Conservation (phyloP, 1,139 yeast genomes). For the Protomyces gravidus region DNA sequence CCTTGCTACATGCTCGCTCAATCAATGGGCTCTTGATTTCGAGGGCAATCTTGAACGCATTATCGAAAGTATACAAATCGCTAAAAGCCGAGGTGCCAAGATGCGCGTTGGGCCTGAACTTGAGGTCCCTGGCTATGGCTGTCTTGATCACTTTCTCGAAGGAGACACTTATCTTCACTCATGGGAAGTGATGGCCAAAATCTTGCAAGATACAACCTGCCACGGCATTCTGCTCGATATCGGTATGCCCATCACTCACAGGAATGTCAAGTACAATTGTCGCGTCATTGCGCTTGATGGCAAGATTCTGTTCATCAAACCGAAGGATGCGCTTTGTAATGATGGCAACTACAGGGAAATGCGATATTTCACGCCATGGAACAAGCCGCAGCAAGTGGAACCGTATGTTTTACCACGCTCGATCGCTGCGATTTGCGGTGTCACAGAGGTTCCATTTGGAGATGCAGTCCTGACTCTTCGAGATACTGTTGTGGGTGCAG, state of each 20-base stretch:
- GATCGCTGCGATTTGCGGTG: conserved; percentile 57
- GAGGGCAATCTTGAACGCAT: conserved; percentile 95
- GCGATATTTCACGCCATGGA: conserved; percentile 96
- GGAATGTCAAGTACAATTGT: conserved; percentile 85
- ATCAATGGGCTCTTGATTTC: conserved; percentile 98
- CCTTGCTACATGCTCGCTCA: conserved; percentile 45
- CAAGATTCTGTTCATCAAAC: conserved; percentile 75
- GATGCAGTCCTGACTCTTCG: conserved; percentile 80
- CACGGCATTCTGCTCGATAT: conserved; percentile 77
- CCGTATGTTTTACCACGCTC: conserved; percentile 63
- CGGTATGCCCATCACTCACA: conserved; percentile 90
- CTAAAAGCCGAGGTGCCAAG: conserved; percentile 70
- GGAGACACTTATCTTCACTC: conserved; percentile 83
- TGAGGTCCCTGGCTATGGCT: conserved; percentile 80
- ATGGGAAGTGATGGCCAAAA: conserved; percentile 88
- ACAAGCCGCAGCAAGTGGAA: conserved; percentile 69
- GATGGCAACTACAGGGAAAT: conserved; percentile 97
- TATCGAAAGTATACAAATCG: conserved; percentile 67
- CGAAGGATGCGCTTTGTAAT: conserved; percentile 86
- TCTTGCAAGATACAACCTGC: conserved; percentile 61
- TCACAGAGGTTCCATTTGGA: conserved; percentile 67
- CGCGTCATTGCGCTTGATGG: conserved; percentile 78
- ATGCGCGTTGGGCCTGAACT: conserved; percentile 95
- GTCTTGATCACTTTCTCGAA: conserved; percentile 91
- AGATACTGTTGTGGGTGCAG: conserved; percentile 88